Evolutionary conservation across 140 eudicot species (phyloP).

Genomic region (Ambrosia hybrid): DNA sequence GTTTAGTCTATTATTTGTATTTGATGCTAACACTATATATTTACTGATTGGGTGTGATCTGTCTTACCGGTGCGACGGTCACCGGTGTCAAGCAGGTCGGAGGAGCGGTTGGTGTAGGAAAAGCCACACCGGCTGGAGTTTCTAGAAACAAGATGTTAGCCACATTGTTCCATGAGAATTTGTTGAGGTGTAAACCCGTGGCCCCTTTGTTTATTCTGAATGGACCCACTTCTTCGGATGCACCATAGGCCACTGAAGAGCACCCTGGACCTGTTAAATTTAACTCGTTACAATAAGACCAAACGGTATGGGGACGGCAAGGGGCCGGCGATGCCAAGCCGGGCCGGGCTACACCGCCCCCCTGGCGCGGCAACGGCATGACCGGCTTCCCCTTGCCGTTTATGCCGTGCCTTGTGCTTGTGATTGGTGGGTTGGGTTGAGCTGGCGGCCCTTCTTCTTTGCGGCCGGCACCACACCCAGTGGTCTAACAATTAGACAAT

Average conservation of each 20-base stretch:
- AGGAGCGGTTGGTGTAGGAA: slow-evolving; percentile 78
- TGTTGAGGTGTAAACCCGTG: slow-evolving; percentile 70
- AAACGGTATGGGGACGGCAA: no score
- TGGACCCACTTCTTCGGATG: slow-evolving; percentile 98
- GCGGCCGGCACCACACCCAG: no score
- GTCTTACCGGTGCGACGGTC: slow-evolving; percentile 81
- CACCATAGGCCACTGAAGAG: slow-evolving; percentile 97
- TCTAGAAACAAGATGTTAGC: slow-evolving; percentile 90
- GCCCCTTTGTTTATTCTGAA: slow-evolving; percentile 79
- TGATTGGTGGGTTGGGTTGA: no score
- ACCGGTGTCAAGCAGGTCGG: slow-evolving; percentile 85
- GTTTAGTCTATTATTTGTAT: no score
- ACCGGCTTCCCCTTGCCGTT: no score
- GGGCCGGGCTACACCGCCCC: no score
- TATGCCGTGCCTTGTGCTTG: no score
- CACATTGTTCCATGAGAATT: slow-evolving; percentile 75
- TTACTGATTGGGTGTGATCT: neutral
- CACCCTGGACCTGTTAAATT: slow-evolving; percentile 82
- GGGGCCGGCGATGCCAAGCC: no score
- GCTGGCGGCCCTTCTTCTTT: no score
- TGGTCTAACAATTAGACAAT: no score
- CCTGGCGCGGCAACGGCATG: no score
- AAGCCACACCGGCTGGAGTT: slow-evolving; percentile 99
- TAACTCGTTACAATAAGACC: neutral
- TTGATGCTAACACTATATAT: no score